phyloP scores from a whole-genome alignment of 192 early-diverging fungal species.

The Piromyces sp. region DNA sequence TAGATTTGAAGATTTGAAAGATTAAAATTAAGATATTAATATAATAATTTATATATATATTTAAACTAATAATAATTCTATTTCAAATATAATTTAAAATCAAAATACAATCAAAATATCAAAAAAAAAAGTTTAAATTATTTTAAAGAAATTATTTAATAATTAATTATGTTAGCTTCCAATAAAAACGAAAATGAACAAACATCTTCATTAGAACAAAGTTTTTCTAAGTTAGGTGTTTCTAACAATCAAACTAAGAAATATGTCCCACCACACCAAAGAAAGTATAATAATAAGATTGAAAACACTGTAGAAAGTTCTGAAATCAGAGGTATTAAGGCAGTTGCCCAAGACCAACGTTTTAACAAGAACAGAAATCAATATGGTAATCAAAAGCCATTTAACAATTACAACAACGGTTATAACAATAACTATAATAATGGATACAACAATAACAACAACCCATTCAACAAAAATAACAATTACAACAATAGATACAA shows the following conservation, averaged over 20 bases:
- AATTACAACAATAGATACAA: not conserved
- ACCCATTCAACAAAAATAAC: not conserved
- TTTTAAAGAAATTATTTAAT: not conserved
- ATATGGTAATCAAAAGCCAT: not conserved
- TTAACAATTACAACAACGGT: not conserved
- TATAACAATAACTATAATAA: not conserved
- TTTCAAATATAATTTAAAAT: too few species aligned
- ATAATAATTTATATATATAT: too few species aligned
- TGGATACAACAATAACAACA: not conserved
- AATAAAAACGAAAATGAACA: not conserved
- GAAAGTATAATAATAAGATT: not conserved
- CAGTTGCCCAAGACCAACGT: not conserved
- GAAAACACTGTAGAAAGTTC: not conserved
- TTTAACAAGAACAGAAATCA: not conserved
- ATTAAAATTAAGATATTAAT: too few species aligned
- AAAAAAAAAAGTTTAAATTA: not conserved
- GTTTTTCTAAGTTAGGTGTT: not conserved
- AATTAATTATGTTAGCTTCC: not conserved
- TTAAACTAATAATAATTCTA: too few species aligned
- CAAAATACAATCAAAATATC: too few species aligned
- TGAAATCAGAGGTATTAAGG: not conserved
- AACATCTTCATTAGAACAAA: not conserved
- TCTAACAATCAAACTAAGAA: not conserved
- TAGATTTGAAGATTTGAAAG: not conserved
- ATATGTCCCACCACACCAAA: not conserved